These are phyloP conservation scores for Coniochaeta hoffmannii DNA, from an alignment of 2,329 filamentous ascomycete genomes.

Conservation along the genomic window DNA sequence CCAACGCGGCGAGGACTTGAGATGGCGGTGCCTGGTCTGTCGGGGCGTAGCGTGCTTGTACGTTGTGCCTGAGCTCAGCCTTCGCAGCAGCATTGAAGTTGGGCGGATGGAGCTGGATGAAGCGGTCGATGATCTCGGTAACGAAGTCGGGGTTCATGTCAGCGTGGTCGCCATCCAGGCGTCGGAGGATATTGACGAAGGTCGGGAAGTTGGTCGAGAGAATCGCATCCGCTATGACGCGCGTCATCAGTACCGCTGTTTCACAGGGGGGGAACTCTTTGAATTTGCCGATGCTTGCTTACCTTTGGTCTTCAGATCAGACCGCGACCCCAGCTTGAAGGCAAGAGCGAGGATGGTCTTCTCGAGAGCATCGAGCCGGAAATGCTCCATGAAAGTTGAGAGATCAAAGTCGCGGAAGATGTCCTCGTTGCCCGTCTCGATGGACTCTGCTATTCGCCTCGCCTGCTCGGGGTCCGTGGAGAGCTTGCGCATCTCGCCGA, in stretches of 20 bases:
- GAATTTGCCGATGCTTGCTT: conserved; percentile 11
- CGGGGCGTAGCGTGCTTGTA: conserved; percentile 60
- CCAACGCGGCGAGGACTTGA: conserved; percentile 62
- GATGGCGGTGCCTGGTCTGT: conserved; percentile 59
- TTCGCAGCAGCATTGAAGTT: conserved; percentile 74
- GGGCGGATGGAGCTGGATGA: conserved; percentile 78
- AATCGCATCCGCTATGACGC: conserved; percentile 70
- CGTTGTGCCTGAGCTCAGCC: conserved; percentile 59
- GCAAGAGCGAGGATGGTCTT: conserved; percentile 84
- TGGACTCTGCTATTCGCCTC: conserved; percentile 83
- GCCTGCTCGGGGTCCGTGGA: conserved; percentile 74
- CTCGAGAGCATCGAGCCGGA: conserved; percentile 81
- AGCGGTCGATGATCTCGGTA: conserved; percentile 74
- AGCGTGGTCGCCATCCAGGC: conserved; percentile 55
- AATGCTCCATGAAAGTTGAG: conserved; percentile 92
- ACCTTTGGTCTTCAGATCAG: conserved; percentile 89
- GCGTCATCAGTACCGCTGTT: not conserved
- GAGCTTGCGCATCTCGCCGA: conserved; percentile 80
- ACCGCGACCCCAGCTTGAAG: conserved; percentile 74
- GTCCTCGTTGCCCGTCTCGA: conserved; percentile 85
- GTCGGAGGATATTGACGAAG: conserved; percentile 70
- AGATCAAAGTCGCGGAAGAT: conserved; percentile 94
- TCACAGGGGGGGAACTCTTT: not conserved
- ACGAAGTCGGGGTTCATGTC: conserved; percentile 64
- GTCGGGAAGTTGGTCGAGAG: conserved; percentile 70